Base-by-base conservation (phyloP, 2,329 filamentous ascomycete species). In the Penicillium sclerotiorum region DNA sequence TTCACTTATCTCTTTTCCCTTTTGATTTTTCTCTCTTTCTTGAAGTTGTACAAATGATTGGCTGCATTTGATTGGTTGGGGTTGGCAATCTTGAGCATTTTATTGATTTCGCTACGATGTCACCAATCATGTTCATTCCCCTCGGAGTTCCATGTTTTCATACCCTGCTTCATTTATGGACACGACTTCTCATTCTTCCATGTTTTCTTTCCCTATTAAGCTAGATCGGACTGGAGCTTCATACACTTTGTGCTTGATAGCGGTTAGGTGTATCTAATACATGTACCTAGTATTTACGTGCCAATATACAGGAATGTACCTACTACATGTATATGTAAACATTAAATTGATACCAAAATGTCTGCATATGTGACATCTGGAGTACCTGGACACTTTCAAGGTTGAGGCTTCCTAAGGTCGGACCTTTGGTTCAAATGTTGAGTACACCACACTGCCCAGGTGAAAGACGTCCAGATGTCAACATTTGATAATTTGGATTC, bases 41-140 rank as follows among this genome's bases (percentile, higher is more conserved):
- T 35, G 37, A 49, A 50, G 30, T 51, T 60, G 57, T 61, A 59
- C 56, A 57, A 45, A 52, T 55, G 50, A 39, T n/a, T n/a, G n/a
- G n/a, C 42, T 44, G 43, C 32, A 49, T 45, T 40, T 33, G 33
- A 45, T 37, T 22, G 35, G 18, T 41, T 38, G 45, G 43, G 48
- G 41, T n/a, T 45, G 52, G 47, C 39, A 46, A 25, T 32, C 22
- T 50, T 15, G 25, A 43, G 48, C 18, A n/a, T 30, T 43, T 40
- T 37, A 46, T 50, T 39, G 8, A 25, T 38, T 49, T 30, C 8
- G 27, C 41, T 17, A 39, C 41, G 54, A 39, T 49, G 30, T 49
- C 52, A 37, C 43, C 32, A 41, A 33, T 30, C 35, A 32, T 45
- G 27, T 56, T 52, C 40, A 32, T 38, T 47, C 45, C 27, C 36